These are phyloP conservation scores for Nakataea oryzae DNA, from an alignment of 2,329 filamentous ascomycete genomes.

Conservation along the genomic window DNA sequence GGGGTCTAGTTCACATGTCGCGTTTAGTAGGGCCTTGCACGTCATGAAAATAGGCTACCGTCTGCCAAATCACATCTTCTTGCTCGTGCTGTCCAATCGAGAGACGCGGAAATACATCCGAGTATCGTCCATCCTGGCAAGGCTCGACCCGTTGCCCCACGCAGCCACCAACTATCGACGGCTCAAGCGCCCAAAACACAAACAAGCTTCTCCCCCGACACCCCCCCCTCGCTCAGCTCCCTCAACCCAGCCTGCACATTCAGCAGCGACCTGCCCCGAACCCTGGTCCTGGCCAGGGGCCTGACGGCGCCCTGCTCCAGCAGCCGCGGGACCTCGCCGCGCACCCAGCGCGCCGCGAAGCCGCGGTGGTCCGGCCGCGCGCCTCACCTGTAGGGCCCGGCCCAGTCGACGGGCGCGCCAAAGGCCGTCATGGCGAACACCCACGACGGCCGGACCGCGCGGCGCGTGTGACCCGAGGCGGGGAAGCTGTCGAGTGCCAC, in stretches of 20 bases:
- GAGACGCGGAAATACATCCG: too few relatives aligned
- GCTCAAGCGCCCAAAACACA: not conserved
- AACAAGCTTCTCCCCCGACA: not conserved
- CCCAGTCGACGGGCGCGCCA: constrained; percentile 1
- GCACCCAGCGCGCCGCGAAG: constrained; percentile 1
- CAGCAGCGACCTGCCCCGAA: not conserved
- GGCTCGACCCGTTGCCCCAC: too few relatives aligned
- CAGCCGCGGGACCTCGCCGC: not conserved
- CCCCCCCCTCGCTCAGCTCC: not conserved
- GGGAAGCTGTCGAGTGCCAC: not conserved
- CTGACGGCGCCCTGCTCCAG: not conserved
- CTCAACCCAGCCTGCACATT: not conserved
- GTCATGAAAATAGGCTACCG: too few relatives aligned
- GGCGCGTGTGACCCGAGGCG: not conserved
- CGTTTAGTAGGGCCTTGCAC: too few relatives aligned
- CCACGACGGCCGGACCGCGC: constrained; percentile 3
- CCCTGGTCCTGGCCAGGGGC: not conserved
- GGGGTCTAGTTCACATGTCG: too few relatives aligned
- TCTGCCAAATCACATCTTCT: too few relatives aligned
- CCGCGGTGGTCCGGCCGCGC: not conserved
- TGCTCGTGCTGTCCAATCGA: too few relatives aligned
- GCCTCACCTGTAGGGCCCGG: not conserved
- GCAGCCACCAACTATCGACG: too few relatives aligned
- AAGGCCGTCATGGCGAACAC: constrained; percentile 3
- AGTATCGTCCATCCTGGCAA: too few relatives aligned